Evolutionary conservation across 768 basidiomycete species (phyloP).

Genomic region (Leccinum rimulosum): DNA sequence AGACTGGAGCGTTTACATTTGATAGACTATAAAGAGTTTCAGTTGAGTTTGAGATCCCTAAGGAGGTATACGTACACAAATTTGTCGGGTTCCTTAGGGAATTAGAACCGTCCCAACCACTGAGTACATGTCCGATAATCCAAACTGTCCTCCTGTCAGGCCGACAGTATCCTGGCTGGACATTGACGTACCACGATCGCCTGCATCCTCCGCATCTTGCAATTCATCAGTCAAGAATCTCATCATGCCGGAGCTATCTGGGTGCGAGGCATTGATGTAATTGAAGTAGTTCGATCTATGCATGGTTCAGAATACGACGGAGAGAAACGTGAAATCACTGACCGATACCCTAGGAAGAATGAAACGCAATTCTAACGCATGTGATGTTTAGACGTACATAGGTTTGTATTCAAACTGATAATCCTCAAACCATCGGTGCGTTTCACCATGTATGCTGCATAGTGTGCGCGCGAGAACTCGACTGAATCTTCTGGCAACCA

Average conservation of each 20-base stretch:
- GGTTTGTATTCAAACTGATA: conserved; percentile 73
- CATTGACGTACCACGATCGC: conserved; percentile 57
- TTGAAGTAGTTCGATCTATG: conserved; percentile 68
- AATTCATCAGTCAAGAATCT: conserved; percentile 76
- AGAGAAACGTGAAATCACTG: conserved; percentile 5
- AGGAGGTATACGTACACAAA: conserved; percentile 50
- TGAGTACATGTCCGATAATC: conserved; percentile 56
- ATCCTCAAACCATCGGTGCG: conserved; percentile 64
- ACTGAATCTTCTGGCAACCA: conserved; percentile 65
- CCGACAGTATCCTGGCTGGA: not conserved
- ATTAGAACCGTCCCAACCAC: conserved; percentile 73
- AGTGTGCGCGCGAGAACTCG: conserved; percentile 60
- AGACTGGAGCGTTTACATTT: conserved; percentile 36
- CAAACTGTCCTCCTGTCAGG: conserved; percentile 36
- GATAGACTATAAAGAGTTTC: conserved; percentile 38
- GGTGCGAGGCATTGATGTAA: conserved; percentile 69
- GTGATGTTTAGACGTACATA: conserved; percentile 48
- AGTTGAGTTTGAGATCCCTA: not conserved
- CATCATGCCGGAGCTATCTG: conserved; percentile 74
- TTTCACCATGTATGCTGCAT: conserved; percentile 69
- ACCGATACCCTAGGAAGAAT: conserved; percentile 32
- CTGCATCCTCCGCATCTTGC: conserved; percentile 73
- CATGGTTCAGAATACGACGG: conserved; percentile 2
- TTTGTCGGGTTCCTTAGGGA: conserved; percentile 62
- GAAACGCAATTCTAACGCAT: not conserved